Percentiles rank a stretch among this genome's conserved stretches.
phyloP scores from a whole-genome alignment of 331 rosid species.

The Stylosanthes scabra region DNA sequence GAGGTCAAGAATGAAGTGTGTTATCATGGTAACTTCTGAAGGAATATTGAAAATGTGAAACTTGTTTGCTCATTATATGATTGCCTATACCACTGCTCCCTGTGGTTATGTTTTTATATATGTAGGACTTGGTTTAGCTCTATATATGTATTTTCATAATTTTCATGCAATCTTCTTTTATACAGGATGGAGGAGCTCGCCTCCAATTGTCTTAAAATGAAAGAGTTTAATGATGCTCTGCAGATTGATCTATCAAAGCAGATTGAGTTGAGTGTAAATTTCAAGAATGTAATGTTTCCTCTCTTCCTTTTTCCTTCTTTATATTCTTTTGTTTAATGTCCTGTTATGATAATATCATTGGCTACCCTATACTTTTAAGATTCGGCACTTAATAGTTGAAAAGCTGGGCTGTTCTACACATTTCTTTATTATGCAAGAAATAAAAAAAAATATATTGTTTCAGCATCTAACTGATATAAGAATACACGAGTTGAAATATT shows the following conservation, averaged over 20 bases:
- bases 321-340: background rate
- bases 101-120: background rate
- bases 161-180: slow-evolving; percentile 43
- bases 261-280: slow-evolving; percentile 63
- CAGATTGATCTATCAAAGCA: slow-evolving; percentile 62
- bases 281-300: slow-evolving; percentile 59
- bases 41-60: slow-evolving; percentile 6
- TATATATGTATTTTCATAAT: slow-evolving; percentile 14
- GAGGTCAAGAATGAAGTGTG: slow-evolving; percentile 11
- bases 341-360: slow-evolving; percentile 1
- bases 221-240: slow-evolving; percentile 61
- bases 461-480: slow-evolving; percentile 27
- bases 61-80: slow-evolving; percentile 10
- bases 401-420: slow-evolving; percentile 21
- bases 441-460: slow-evolving; percentile 9
- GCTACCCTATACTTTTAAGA: slow-evolving; percentile 33
- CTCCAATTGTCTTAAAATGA: slow-evolving; percentile 57
- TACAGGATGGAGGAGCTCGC: slow-evolving; percentile 84
- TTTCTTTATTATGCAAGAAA: slow-evolving; percentile 30
- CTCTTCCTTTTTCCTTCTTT: background rate
- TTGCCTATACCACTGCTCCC: background rate
- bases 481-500: slow-evolving; percentile 22
- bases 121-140: slow-evolving; percentile 24
- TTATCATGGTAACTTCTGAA: slow-evolving; percentile 20
- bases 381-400: slow-evolving; percentile 17